These are phyloP conservation scores for Penicillium sp. DNA, from an alignment of 2,329 filamentous ascomycete genomes.

Conservation along the genomic window DNA sequence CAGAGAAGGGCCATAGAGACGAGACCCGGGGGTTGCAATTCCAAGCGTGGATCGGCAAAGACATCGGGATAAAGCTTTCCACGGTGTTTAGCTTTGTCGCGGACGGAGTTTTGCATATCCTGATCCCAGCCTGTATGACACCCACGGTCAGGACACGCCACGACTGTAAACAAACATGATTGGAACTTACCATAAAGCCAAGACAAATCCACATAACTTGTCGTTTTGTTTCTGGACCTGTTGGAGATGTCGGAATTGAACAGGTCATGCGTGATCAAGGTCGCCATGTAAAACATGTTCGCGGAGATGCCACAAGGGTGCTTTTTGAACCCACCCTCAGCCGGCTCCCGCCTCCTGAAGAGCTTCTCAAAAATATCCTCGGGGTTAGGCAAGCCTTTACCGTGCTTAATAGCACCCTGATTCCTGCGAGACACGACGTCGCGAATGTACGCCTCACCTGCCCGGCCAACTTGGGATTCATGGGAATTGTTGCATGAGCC, in stretches of 20 bases:
- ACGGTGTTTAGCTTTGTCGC: constrained; percentile 8
- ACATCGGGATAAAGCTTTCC: constrained; percentile 39
- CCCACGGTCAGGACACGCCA: constrained; percentile 17
- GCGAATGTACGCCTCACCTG: not conserved
- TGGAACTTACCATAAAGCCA: constrained; percentile 42
- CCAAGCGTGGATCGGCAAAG: constrained; percentile 31
- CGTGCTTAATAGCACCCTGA: no score
- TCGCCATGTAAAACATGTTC: constrained; percentile 48
- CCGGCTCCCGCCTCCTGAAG: not conserved
- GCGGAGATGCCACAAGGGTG: constrained; percentile 45
- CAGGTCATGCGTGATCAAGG: constrained; percentile 51
- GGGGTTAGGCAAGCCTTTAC: not conserved
- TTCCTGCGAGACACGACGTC: not conserved
- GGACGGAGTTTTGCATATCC: constrained; percentile 26
- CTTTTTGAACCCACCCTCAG: constrained; percentile 19
- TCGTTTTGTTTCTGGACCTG: constrained; percentile 35
- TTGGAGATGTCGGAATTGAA: constrained; percentile 39
- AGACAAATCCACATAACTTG: constrained; percentile 47
- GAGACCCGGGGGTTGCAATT: constrained; percentile 33
- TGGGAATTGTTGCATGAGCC: constrained; percentile 66
- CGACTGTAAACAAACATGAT: constrained; percentile 14
- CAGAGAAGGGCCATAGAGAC: constrained; percentile 33
- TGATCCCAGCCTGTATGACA: constrained; percentile 32
- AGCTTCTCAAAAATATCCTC: not conserved
- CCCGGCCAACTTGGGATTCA: not conserved